Evolutionary conservation across 2,329 filamentous ascomycete genomes (phyloP).

Genomic region (Hypoxylon sp.): DNA sequence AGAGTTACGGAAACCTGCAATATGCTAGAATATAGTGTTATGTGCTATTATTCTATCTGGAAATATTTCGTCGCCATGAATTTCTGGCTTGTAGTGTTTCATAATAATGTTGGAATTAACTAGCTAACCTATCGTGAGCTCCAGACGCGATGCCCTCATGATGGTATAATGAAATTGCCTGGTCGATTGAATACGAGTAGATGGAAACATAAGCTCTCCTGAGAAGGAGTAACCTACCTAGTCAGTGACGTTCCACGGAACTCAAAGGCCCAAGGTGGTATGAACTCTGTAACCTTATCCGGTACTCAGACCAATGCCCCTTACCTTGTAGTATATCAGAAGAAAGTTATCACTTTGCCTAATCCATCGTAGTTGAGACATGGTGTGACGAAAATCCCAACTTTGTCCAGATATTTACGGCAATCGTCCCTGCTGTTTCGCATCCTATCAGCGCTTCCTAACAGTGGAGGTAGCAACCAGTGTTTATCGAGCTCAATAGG

Average conservation of each 20-base stretch:
- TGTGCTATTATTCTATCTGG: no score
- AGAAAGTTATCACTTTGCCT: conserved; percentile 14
- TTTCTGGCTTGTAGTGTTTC: no score
- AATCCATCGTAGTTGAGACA: neutral
- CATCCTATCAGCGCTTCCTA: conserved; percentile 6
- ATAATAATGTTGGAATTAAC: no score
- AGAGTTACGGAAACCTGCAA: no score
- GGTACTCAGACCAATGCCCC: conserved; percentile 2
- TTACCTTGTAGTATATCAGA: conserved; percentile 2
- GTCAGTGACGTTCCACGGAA: neutral
- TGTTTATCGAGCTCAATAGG: neutral
- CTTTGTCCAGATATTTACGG: neutral
- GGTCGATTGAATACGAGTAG: neutral
- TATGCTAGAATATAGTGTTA: no score
- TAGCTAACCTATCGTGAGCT: no score
- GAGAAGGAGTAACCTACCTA: neutral
- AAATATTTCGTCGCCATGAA: no score
- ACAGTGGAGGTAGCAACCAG: neutral
- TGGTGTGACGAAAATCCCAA: conserved; percentile 8
- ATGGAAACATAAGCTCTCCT: neutral
- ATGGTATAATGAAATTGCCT: no score
- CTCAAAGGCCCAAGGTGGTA: neutral
- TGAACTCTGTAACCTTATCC: conserved; percentile 20
- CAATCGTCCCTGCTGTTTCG: neutral
- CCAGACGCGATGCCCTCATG: no score